A percentile compares a stretch with the other conserved stretches of the same genome.
These are phyloP conservation scores for Hordeum vulgare DNA, from an alignment of 176 grass and related monocot genomes.

Conservation along the genomic window MorexV3_pseudomolecules_assembly NC_058518.1:487748765-487749264, in stretches of 20 bases:
- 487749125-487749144: neutral
- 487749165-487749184: neutral
- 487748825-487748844: neutral
- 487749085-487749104: conserved; percentile 23
- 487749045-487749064: neutral
- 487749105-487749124: neutral
- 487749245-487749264: neutral
- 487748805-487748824: neutral
- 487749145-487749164: neutral
- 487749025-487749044: neutral
- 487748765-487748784: neutral
- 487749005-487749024: neutral
- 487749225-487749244: neutral
- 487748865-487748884: neutral
- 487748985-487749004: neutral
- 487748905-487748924: neutral
- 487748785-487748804: neutral
- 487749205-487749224: neutral
- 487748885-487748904: neutral
- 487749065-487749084: conserved; percentile 12
- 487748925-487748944: neutral
- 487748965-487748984: too few relatives aligned
- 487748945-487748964: neutral
- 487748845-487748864: neutral
- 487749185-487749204: neutral